A percentile compares a stretch with the other conserved stretches of the same genome.
Evolutionary conservation across 768 basidiomycete genomes (phyloP).

Genomic region (Mrakia gelida): DNA sequence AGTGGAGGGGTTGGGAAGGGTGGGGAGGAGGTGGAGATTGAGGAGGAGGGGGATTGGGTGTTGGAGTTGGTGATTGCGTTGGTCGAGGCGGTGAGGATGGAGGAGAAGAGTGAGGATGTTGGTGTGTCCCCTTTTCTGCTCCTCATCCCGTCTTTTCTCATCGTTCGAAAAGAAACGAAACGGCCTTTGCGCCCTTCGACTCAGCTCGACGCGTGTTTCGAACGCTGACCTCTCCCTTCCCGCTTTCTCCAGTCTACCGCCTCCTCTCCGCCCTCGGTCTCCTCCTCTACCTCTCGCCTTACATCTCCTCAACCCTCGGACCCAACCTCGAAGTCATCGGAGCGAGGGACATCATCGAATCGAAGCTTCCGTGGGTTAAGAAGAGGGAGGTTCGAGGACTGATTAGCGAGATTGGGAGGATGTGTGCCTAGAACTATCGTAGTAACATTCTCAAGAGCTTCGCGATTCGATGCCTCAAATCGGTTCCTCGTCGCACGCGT

Average conservation of each 20-base stretch:
- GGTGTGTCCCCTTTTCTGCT: constrained; percentile 52
- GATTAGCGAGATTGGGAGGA: constrained; percentile 18
- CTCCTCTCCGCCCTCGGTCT: constrained; percentile 72
- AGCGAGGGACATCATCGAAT: constrained; percentile 53
- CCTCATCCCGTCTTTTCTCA: neutral
- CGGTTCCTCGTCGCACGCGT: no score
- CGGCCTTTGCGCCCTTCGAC: no score
- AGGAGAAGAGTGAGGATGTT: constrained; percentile 71
- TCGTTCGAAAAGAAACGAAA: no score
- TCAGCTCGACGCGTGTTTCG: neutral
- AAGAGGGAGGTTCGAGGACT: constrained; percentile 49
- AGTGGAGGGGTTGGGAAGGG: neutral
- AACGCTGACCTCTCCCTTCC: constrained; percentile 4
- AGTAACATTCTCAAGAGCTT: no score
- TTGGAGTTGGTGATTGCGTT: constrained; percentile 76
- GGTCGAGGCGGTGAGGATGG: constrained; percentile 69
- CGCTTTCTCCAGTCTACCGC: constrained; percentile 66
- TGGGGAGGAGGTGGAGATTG: constrained; percentile 36
- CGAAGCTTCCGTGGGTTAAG: constrained; percentile 50
- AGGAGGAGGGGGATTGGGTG: constrained; percentile 74
- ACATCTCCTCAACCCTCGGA: constrained; percentile 54
- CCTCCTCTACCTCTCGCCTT: constrained; percentile 69
- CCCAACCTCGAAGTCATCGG: constrained; percentile 69
- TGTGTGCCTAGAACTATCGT: constrained; percentile 7
- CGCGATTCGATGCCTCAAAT: no score